Evolutionary conservation across 345 rosid species (phyloP).

Genomic region (Excoecaria cochinchinensis): DNA sequence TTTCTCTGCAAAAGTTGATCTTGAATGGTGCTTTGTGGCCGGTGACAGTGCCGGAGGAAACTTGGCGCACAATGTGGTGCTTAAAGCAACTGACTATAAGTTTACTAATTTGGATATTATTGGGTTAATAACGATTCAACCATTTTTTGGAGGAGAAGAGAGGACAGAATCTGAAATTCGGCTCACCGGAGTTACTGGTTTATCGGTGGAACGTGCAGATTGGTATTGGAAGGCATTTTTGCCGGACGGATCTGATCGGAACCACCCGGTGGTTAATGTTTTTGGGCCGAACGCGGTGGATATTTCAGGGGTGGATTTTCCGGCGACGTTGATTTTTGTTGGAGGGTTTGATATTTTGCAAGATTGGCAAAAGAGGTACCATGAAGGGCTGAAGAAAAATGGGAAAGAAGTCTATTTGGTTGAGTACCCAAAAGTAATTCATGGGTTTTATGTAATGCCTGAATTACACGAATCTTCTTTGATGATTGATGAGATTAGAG

Average conservation of each 20-base stretch:
- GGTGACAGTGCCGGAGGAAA: constrained; percentile 28
- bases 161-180: constrained; percentile 8
- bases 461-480: constrained; percentile 14
- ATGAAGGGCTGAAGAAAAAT: constrained; percentile 17
- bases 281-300: constrained; percentile 20
- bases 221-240: constrained; percentile 17
- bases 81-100: constrained; percentile 4
- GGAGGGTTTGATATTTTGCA: constrained; percentile 22
- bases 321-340: constrained; percentile 4
- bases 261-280: constrained; percentile 22
- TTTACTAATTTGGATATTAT: constrained; percentile 1
- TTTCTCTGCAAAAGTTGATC: neutral
- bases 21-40: constrained; percentile 9
- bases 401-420: constrained; percentile 22
- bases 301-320: constrained; percentile 12
- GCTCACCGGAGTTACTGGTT: neutral
- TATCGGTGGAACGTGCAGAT: neutral
- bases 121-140: constrained; percentile 12
- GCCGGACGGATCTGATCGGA: constrained; percentile 13
- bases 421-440: constrained; percentile 21
- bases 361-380: constrained; percentile 29
- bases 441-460: neutral
- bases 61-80: constrained; percentile 6
- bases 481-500: constrained; percentile 19
- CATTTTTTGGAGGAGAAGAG: constrained; percentile 27